Evolutionary conservation across 805 yeast genomes (phyloP).

Genomic region (Wickerhamomyces rabaulensis): DNA sequence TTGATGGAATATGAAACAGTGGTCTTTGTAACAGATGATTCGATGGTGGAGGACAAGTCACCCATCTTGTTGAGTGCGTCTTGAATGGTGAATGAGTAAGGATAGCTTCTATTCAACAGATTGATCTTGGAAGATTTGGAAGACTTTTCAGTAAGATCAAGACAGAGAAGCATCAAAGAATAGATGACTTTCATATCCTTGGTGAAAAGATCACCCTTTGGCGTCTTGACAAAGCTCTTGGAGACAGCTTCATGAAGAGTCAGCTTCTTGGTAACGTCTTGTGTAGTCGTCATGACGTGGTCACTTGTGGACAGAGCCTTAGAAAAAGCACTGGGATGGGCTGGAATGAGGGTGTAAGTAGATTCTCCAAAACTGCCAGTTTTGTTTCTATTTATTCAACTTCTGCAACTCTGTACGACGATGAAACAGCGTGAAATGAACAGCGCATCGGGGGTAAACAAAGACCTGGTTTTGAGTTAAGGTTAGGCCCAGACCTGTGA

Average conservation of each 20-base stretch:
- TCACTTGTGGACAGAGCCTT: neutral
- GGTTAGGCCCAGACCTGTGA: too few species aligned
- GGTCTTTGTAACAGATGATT: conserved; percentile 45
- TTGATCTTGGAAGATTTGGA: conserved; percentile 20
- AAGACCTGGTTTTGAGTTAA: too few species aligned
- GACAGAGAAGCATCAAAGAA: conserved; percentile 43
- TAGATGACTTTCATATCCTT: conserved; percentile 58
- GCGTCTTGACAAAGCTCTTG: conserved; percentile 43
- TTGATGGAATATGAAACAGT: conserved; percentile 51
- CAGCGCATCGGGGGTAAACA: neutral
- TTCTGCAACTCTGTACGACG: neutral
- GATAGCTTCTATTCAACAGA: conserved; percentile 31
- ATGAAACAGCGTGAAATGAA: neutral
- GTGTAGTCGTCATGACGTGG: neutral
- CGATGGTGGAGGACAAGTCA: conserved; percentile 41
- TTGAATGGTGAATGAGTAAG: conserved; percentile 47
- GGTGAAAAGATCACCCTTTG: conserved; percentile 46
- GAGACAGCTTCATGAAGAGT: conserved; percentile 39
- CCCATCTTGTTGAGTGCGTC: conserved; percentile 51
- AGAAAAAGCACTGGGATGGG: neutral
- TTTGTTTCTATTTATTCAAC: neutral
- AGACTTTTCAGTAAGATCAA: conserved; percentile 32
- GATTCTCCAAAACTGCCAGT: neutral
- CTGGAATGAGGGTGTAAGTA: neutral
- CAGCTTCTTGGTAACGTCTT: conserved; percentile 1